These are phyloP conservation scores for Penicillium daleae DNA, from an alignment of 495 filamentous ascomycete species.

Conservation along the genomic window DNA sequence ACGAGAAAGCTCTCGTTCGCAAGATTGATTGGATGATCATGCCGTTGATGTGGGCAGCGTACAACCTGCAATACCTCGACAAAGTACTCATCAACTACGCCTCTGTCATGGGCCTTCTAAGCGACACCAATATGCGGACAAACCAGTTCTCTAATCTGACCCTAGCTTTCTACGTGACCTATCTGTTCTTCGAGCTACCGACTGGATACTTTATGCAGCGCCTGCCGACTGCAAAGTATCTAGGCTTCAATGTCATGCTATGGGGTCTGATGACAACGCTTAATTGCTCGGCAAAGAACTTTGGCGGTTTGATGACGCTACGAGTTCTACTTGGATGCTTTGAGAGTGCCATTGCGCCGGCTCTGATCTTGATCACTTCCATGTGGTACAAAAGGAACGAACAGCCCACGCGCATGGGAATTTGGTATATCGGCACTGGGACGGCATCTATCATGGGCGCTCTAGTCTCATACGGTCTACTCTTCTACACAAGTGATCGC, in stretches of 20 bases:
- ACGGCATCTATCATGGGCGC: slow-evolving; percentile 66
- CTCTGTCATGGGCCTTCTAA: slow-evolving; percentile 60
- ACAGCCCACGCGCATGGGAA: slow-evolving; percentile 61
- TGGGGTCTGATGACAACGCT: slow-evolving; percentile 65
- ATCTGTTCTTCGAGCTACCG: slow-evolving; percentile 40
- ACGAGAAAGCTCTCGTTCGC: slow-evolving; percentile 42
- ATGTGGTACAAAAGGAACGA: slow-evolving; percentile 49
- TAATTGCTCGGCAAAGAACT: slow-evolving; percentile 58
- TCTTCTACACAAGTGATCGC: slow-evolving; percentile 27
- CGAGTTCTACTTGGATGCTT: slow-evolving; percentile 69
- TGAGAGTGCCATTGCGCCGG: slow-evolving; percentile 65
- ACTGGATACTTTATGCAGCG: slow-evolving; percentile 50
- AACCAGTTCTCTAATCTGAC: slow-evolving; percentile 59
- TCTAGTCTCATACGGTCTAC: slow-evolving; percentile 52
- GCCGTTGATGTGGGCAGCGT: slow-evolving; percentile 51
- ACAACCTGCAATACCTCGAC: slow-evolving; percentile 68
- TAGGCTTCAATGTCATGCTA: slow-evolving; percentile 54
- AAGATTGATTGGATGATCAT: slow-evolving; percentile 49
- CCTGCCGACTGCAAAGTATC: slow-evolving; percentile 51
- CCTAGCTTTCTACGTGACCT: slow-evolving; percentile 59
- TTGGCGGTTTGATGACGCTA: slow-evolving; percentile 46
- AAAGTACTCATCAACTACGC: slow-evolving; percentile 65
- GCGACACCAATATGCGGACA: slow-evolving; percentile 53
- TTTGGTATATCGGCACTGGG: slow-evolving; percentile 69
- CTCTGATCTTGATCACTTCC: slow-evolving; percentile 38